Percentiles rank a stretch among this genome's conserved stretches.
Conservation (phyloP, 306 rosid genomes). For the Rosa persica region DNA sequence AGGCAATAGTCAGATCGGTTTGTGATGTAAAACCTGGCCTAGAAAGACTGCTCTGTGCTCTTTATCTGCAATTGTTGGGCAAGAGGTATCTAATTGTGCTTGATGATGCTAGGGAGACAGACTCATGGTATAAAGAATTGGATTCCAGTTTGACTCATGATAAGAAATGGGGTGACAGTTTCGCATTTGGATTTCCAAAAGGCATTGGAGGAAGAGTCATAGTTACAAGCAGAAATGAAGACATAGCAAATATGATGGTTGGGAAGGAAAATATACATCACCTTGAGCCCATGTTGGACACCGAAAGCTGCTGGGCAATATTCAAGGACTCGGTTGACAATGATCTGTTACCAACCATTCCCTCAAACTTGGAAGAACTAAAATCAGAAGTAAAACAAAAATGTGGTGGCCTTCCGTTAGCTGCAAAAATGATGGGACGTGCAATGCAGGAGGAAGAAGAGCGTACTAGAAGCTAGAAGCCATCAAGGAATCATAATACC, state of each 20-base stretch:
- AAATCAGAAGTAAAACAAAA: slow-evolving; percentile 1
- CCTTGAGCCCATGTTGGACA: slow-evolving; percentile 15
- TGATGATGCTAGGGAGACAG: slow-evolving; percentile 24
- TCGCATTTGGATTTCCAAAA: slow-evolving; percentile 24
- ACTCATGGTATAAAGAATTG: slow-evolving; percentile 9
- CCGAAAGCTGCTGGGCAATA: slow-evolving; percentile 19
- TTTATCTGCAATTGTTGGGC: slow-evolving; percentile 13
- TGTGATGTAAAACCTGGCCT: not conserved
- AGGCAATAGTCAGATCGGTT: not conserved
- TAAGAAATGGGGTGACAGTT: slow-evolving; percentile 1
- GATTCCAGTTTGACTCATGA: not conserved
- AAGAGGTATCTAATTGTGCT: slow-evolving; percentile 32
- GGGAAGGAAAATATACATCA: slow-evolving; percentile 19
- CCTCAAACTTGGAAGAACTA: not conserved
- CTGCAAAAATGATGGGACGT: slow-evolving; percentile 21
- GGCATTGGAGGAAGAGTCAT: slow-evolving; percentile 28
- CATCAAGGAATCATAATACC: not conserved
- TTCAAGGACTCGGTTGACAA: slow-evolving; percentile 15
- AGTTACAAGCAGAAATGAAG: slow-evolving; percentile 25
- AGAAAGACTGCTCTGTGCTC: slow-evolving; percentile 9
- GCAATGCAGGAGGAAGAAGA: not conserved
- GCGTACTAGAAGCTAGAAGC: not conserved
- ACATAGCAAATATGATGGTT: slow-evolving; percentile 1
- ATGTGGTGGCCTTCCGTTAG: slow-evolving; percentile 23
- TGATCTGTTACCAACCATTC: not conserved